Evolutionary conservation across 495 filamentous ascomycete species (phyloP).

Genomic region (Podospora pseudopauciseta): DNA sequence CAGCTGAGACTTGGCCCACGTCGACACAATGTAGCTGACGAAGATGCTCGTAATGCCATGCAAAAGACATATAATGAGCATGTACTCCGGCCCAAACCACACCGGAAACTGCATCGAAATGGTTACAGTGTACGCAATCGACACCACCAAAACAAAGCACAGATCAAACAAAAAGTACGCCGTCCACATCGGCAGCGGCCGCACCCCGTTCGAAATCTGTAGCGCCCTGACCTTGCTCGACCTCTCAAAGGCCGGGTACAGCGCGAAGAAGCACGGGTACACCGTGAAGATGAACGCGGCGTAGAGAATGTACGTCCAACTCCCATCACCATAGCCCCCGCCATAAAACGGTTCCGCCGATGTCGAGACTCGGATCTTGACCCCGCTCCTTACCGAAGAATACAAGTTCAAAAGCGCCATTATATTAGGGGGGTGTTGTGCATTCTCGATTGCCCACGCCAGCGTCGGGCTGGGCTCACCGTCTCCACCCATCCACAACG

Average conservation of each 20-base stretch:
- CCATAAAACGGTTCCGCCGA: no score
- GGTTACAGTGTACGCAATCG: constrained; percentile 58
- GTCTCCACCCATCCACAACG: constrained; percentile 2
- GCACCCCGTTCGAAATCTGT: constrained; percentile 77
- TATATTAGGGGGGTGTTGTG: background rate
- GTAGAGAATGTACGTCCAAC: constrained; percentile 63
- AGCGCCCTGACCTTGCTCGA: constrained; percentile 68
- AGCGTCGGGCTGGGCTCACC: background rate
- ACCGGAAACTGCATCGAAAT: constrained; percentile 54
- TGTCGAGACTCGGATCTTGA: background rate
- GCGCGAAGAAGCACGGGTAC: constrained; percentile 75
- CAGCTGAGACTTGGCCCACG: constrained; percentile 43
- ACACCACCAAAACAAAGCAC: constrained; percentile 55
- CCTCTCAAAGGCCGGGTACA: constrained; percentile 76
- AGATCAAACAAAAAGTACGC: constrained; percentile 77
- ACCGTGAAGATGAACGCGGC: constrained; percentile 67
- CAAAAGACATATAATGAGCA: constrained; percentile 69
- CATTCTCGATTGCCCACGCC: background rate
- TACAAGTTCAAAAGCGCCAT: constrained; percentile 1
- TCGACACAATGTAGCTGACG: constrained; percentile 64
- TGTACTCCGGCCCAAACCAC: constrained; percentile 66
- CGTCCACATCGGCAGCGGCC: constrained; percentile 65
- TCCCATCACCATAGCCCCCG: constrained; percentile 5
- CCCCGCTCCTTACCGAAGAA: background rate
- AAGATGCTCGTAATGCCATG: constrained; percentile 68